These are phyloP conservation scores for Fusarium armeniacum DNA, from an alignment of 2,329 filamentous ascomycete species.

Conservation along the genomic window DNA sequence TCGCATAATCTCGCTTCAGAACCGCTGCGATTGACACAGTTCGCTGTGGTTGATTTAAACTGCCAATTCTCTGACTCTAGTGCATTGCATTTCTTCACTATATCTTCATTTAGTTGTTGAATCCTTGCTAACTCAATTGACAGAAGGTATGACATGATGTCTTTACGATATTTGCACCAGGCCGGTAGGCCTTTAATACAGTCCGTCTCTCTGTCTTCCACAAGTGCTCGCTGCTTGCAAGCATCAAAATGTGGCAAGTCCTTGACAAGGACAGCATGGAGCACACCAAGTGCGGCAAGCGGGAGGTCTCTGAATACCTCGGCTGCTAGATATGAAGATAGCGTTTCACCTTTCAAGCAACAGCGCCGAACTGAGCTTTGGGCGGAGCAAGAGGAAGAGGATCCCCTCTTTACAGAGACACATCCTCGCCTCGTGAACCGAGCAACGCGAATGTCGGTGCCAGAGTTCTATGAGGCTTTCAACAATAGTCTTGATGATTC, in stretches of 20 bases:
- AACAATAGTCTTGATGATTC: slow-evolving; percentile 48
- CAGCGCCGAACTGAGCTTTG: slow-evolving; percentile 54
- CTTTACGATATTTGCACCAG: slow-evolving; percentile 55
- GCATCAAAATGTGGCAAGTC: slow-evolving; percentile 22
- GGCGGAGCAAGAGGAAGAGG: slow-evolving; percentile 53
- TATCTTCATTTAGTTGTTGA: slow-evolving; percentile 17
- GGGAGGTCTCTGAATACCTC: slow-evolving; percentile 46
- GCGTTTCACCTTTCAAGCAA: slow-evolving; percentile 55
- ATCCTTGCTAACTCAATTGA: slow-evolving; percentile 40
- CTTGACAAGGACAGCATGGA: slow-evolving; percentile 29
- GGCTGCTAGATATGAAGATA: slow-evolving; percentile 36
- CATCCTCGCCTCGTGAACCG: slow-evolving; percentile 55
- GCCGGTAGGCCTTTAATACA: slow-evolving; percentile 51
- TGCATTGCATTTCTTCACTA: slow-evolving; percentile 27
- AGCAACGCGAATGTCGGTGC: slow-evolving; percentile 51
- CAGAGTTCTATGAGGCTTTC: slow-evolving; percentile 54
- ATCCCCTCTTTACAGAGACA: slow-evolving; percentile 54
- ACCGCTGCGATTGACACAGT: slow-evolving; percentile 66
- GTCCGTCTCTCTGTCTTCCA: slow-evolving; percentile 21
- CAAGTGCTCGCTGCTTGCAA: slow-evolving; percentile 32
- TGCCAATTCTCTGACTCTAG: slow-evolving; percentile 57
- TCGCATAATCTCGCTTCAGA: slow-evolving; percentile 61
- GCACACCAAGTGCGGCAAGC: slow-evolving; percentile 11
- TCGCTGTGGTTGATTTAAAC: slow-evolving; percentile 61
- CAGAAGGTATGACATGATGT: slow-evolving; percentile 60